Percentiles rank a stretch among this genome's conserved stretches.
phyloP scores from a whole-genome alignment of 257 asterid genomes.

The Lantana camara region DNA sequence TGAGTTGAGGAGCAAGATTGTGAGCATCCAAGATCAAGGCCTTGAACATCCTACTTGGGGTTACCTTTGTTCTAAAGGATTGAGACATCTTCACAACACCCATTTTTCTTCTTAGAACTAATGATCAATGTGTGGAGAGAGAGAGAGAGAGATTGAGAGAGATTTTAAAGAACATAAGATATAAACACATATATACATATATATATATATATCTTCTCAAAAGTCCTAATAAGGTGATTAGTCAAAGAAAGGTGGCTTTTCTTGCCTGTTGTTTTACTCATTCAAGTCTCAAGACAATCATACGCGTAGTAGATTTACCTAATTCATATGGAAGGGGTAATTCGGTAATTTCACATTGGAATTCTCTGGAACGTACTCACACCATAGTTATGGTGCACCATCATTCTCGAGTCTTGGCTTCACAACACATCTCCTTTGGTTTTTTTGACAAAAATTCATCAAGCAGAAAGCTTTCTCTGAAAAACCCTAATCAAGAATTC shows the following conservation, averaged over 20 bases:
- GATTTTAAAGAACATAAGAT: background rate
- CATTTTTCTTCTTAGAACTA: background rate
- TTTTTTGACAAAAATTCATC: background rate
- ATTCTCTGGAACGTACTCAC: background rate
- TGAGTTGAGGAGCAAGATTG: conserved; percentile 48
- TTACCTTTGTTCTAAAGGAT: conserved; percentile 51
- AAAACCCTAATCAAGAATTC: background rate
- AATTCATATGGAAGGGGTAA: background rate
- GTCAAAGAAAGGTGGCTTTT: too few species aligned
- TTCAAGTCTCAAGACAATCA: too few species aligned
- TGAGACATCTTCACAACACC: conserved; percentile 27
- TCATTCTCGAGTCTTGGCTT: conserved; percentile 7
- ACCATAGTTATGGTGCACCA: conserved; percentile 15
- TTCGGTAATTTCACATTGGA: background rate
- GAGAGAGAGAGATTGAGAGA: background rate
- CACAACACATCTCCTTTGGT: background rate
- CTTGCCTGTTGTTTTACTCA: too few species aligned
- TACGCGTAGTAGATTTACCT: too few species aligned
- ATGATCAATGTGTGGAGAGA: background rate
- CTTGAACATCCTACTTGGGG: conserved; percentile 51
- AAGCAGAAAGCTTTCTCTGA: conserved; percentile 1
- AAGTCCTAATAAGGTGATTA: too few species aligned
- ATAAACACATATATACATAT: too few species aligned
- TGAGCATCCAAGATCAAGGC: conserved; percentile 54
- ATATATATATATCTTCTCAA: too few species aligned